Evolutionary conservation across 176 grass and related monocot species (phyloP), one percentile per base, ranked within the genome.

Genomic region (Ananas comosus): DNA sequence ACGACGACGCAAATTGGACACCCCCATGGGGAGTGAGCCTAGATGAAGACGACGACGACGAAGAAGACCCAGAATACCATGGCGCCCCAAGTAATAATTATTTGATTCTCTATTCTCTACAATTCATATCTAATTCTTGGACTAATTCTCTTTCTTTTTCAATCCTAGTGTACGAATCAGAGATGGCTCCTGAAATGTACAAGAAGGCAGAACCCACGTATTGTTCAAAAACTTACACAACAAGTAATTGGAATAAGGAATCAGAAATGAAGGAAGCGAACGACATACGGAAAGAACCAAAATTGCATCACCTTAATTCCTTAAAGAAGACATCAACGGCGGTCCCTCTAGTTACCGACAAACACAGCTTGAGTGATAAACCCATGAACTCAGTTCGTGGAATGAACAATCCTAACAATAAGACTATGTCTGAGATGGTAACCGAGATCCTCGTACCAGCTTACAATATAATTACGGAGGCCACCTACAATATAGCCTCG

Each of bases 31-130:
- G 56, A 18, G 16, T 18, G 22, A n/a, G 65, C 65, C 49, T 67
- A 16, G 65, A 49, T 3, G 65, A 67, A 49, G 65, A 67, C 8
- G 65, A 67, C 8, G 65, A 67, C 13, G 65, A 49, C 9, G 65
- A 67, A 49, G 29, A 67, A 67, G 33, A 67, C 48, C 65, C 65
- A 2, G 65, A 67, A 47, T 67, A 67, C 3, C 65, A 67, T 11
- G 65, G 65, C 28, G 65, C 56, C 56, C 56, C 56, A 61, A 61
- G 56, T 61, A 61, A 57, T 61, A 61, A 57, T 57, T 57, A 57
- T 22, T 57, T 17, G n/a, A 61, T 61, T 19, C 56, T 61, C 56
- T 61, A 10, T 2, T 61, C 13, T 61, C 56, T 61, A n/a, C 16
- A 18, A 61, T 61, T 61, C 56, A 18, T 22, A 10, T 18, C 17